These are phyloP conservation scores for Volutella citrinella DNA, from an alignment of 2,329 filamentous ascomycete genomes.

Conservation along the genomic window DNA sequence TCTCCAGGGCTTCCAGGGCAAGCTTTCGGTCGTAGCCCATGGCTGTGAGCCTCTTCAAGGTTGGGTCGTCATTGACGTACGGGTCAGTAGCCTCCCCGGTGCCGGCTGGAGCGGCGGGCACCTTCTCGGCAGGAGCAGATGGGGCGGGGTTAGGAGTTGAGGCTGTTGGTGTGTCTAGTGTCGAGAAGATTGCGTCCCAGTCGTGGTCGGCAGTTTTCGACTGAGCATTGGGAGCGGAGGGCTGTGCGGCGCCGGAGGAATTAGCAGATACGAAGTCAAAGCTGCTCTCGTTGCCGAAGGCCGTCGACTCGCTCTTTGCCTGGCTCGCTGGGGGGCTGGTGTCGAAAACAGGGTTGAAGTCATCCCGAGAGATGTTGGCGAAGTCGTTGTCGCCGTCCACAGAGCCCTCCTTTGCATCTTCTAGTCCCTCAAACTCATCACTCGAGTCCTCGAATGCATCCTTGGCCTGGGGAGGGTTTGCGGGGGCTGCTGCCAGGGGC, in stretches of 20 bases:
- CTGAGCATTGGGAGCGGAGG: conserved; percentile 38
- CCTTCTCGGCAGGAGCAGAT: conserved; percentile 7
- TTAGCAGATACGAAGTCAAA: conserved; percentile 54
- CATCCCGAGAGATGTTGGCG: conserved; percentile 69
- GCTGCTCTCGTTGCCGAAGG: conserved; percentile 53
- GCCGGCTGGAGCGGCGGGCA: conserved; percentile 12
- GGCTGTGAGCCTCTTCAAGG: conserved; percentile 80
- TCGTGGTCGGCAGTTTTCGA: conserved; percentile 61
- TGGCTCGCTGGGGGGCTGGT: conserved; percentile 58
- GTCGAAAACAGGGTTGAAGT: conserved; percentile 82
- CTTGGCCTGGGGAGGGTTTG: conserved; percentile 36
- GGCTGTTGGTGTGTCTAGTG: conserved; percentile 58
- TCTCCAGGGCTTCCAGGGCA: conserved; percentile 79
- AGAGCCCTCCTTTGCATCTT: conserved; percentile 78
- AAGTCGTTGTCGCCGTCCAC: conserved; percentile 83
- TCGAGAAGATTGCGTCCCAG: conserved; percentile 93
- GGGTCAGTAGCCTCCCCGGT: conserved; percentile 48
- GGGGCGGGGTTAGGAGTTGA: conserved; percentile 23
- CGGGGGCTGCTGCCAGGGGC: conserved; percentile 29
- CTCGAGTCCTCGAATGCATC: conserved; percentile 72
- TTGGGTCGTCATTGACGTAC: conserved; percentile 84
- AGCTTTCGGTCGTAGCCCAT: conserved; percentile 83
- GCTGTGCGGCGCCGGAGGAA: conserved; percentile 27
- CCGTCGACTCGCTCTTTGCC: conserved; percentile 50
- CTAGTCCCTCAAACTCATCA: conserved; percentile 76